Evolutionary conservation across 768 basidiomycete species (phyloP), one percentile per base, ranked within the genome.

Genomic region (Cyathus striatus): DNA sequence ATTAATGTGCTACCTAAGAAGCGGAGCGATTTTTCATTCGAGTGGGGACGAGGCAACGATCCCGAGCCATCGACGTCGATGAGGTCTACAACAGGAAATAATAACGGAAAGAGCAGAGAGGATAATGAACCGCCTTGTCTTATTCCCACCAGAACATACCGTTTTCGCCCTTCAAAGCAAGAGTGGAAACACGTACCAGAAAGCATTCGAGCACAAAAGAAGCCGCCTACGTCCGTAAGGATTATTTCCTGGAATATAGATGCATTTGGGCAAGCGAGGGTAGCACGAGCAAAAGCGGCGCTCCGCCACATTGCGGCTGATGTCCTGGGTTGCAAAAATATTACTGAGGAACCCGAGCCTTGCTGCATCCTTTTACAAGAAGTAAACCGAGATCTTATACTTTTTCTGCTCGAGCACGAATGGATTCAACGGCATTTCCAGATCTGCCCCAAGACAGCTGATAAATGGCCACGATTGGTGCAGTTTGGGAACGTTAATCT

Each of bases 191-290:
- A 76, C 42, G 42, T 69, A 40, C 55, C 63, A 7, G 57, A 64
- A 40, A 64, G 63, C 42, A 61, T 42, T 42, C 40, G 44, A 26
- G 41, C 62, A 49, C 55, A 54, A 32, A 62, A 65, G 6, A 54
- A 59, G 6, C 57, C 66, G 38, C 73, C 75, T n/a, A 53, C 68
- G 22, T 63, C 63, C 25, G 52, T 88, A 38, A 68, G 68, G 43
- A 57, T 90, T 38, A 58, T 89, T 47, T 79, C 83, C 22, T 90
- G 86, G 86, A 89, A 90, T 59, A 51, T 89, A 42, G 76, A 83
- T 54, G 79, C 74, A 54, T 49, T 55, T 30, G 60, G 61, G 13
- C 49, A 56, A 0, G 50, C 65, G 30, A 54, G 53, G 7, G 63
- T 61, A 33, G 64, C 65, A 43, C 77, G 86, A 5, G 64, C 83